Percentiles rank a stretch among this genome's conserved stretches.
Conservation (phyloP, 2,329 filamentous ascomycete species). For the Epichloe brachyelytri region DNA sequence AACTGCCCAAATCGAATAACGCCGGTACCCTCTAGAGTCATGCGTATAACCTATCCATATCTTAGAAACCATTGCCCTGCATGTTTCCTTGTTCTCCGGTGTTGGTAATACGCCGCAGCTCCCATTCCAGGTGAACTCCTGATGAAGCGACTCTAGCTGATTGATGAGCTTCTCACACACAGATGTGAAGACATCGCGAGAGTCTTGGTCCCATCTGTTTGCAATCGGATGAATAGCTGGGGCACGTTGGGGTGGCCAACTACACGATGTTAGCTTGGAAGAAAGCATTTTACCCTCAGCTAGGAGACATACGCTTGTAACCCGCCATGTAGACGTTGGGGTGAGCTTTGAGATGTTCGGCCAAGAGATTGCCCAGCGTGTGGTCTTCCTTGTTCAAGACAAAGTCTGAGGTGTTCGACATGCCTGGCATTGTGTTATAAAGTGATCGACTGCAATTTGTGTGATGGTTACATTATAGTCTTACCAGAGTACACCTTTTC, state of each 20-base stretch:
- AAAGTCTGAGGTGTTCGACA: slow-evolving; percentile 92
- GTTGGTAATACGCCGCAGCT: slow-evolving; percentile 73
- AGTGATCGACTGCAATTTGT: not conserved
- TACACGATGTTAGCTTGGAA: slow-evolving; percentile 6
- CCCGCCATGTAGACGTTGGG: slow-evolving; percentile 79
- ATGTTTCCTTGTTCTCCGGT: slow-evolving; percentile 43
- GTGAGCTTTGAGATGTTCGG: slow-evolving; percentile 73
- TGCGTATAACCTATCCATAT: not conserved
- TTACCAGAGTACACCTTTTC: slow-evolving; percentile 79
- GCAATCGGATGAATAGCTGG: slow-evolving; percentile 60
- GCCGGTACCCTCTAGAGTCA: slow-evolving; percentile 10
- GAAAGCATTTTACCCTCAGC: slow-evolving; percentile 13
- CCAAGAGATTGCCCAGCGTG: slow-evolving; percentile 82
- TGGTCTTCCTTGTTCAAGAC: slow-evolving; percentile 94
- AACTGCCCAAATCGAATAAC: slow-evolving; percentile 8
- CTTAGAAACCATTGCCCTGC: slow-evolving; percentile 22
- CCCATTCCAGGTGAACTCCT: slow-evolving; percentile 90
- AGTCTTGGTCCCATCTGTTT: slow-evolving; percentile 78
- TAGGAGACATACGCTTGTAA: slow-evolving; percentile 59
- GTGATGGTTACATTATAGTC: slow-evolving; percentile 14
- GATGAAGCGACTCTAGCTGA: slow-evolving; percentile 65
- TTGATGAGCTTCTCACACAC: slow-evolving; percentile 73
- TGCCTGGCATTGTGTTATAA: slow-evolving; percentile 33
- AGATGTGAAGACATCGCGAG: slow-evolving; percentile 75
- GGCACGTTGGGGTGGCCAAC: slow-evolving; percentile 49